phyloP scores from a whole-genome alignment of 2,329 filamentous ascomycete species.

The Escovopsis weberi region DNA sequence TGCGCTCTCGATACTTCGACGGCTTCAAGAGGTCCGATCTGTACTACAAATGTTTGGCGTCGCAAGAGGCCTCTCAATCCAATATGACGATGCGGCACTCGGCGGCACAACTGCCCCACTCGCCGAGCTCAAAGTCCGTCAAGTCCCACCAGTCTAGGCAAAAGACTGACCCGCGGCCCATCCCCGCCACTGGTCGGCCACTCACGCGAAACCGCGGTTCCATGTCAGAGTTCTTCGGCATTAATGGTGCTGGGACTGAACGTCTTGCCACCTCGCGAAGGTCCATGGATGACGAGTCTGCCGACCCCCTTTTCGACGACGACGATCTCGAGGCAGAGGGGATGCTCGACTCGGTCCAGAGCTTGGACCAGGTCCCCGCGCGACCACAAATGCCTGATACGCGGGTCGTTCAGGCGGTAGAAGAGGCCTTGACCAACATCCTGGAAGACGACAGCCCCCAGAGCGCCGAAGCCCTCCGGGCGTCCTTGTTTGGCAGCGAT shows the following conservation, averaged over 20 bases:
- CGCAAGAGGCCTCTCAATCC: slow-evolving; percentile 52
- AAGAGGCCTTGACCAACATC: slow-evolving; percentile 81
- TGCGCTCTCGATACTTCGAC: slow-evolving; percentile 68
- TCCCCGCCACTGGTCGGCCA: slow-evolving; percentile 22
- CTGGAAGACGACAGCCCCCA: slow-evolving; percentile 62
- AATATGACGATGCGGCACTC: slow-evolving; percentile 11
- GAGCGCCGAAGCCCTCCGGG: slow-evolving; percentile 47
- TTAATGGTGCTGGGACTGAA: slow-evolving; percentile 26
- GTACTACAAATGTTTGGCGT: slow-evolving; percentile 90
- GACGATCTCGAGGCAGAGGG: slow-evolving; percentile 62
- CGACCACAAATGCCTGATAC: slow-evolving; percentile 52
- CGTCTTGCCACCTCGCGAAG: slow-evolving; percentile 34
- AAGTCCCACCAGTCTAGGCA: slow-evolving; percentile 29
- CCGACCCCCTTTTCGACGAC: slow-evolving; percentile 58
- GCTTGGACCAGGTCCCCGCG: slow-evolving; percentile 52
- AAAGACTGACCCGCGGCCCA: slow-evolving; percentile 24
- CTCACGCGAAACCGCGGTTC: slow-evolving; percentile 31
- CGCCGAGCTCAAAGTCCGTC: slow-evolving; percentile 15
- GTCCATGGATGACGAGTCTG: slow-evolving; percentile 51
- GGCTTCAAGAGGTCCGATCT: slow-evolving; percentile 86
- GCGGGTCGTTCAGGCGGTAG: slow-evolving; percentile 80
- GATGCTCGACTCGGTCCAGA: slow-evolving; percentile 57
- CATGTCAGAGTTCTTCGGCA: slow-evolving; percentile 29
- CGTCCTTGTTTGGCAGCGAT: slow-evolving; percentile 44
- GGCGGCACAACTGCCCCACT: slow-evolving; percentile 6